phyloP scores from a whole-genome alignment of 805 yeast genomes.

The Candida ponderosae region DNA sequence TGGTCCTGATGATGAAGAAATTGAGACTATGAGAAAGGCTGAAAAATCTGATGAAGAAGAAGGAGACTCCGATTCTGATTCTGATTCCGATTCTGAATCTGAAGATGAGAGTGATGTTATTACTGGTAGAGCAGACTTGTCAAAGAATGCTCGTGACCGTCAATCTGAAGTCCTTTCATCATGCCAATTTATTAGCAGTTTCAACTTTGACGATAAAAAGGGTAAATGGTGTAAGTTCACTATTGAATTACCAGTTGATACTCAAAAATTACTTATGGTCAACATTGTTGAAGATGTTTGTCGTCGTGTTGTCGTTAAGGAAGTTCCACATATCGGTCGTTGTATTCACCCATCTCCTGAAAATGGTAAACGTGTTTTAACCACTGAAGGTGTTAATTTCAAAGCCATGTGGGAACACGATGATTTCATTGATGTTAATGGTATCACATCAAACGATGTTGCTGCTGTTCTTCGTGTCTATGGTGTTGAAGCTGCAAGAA shows the following conservation, averaged over 20 bases:
- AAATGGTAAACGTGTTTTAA: constrained; percentile 65
- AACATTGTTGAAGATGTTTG: constrained; percentile 91
- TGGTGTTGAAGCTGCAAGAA: constrained; percentile 99
- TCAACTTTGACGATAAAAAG: constrained; percentile 79
- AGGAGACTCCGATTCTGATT: constrained; percentile 36
- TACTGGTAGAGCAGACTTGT: constrained; percentile 26
- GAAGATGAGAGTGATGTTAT: constrained; percentile 24
- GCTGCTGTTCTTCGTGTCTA: constrained; percentile 83
- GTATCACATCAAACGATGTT: constrained; percentile 86
- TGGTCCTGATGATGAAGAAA: constrained; percentile 91
- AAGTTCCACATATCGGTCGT: constrained; percentile 85
- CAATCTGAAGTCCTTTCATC: constrained; percentile 73
- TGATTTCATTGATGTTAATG: constrained; percentile 83
- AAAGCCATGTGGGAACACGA: constrained; percentile 97
- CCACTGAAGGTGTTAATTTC: constrained; percentile 98
- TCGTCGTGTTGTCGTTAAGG: constrained; percentile 85
- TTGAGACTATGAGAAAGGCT: constrained; percentile 81
- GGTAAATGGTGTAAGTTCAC: constrained; percentile 94
- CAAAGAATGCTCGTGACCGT: constrained; percentile 70
- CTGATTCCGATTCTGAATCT: constrained; percentile 31
- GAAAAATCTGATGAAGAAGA: constrained; percentile 68
- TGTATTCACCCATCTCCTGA: constrained; percentile 77
- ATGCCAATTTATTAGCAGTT: constrained; percentile 67
- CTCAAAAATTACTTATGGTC: constrained; percentile 94
- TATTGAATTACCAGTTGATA: constrained; percentile 72